Evolutionary conservation across 2,329 filamentous ascomycete species (phyloP).

Genomic region (Penicillium sp.): DNA sequence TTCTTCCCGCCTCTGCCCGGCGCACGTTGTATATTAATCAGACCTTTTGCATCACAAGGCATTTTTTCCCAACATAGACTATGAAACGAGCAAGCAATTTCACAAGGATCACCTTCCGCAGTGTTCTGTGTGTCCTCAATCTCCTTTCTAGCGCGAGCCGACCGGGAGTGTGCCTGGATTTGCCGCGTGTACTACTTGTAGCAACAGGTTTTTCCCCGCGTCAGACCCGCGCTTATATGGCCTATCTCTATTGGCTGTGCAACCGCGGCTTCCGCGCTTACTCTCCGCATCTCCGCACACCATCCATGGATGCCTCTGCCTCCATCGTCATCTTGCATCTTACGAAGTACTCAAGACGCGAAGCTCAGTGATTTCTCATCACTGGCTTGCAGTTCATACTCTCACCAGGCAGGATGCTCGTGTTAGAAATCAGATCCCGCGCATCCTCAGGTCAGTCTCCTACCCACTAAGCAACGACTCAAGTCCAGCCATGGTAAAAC

Average conservation of each 20-base stretch:
- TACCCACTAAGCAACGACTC: too few species aligned
- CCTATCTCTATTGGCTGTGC: too few species aligned
- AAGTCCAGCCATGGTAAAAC: too few species aligned
- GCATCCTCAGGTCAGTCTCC: too few species aligned
- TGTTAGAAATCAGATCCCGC: too few species aligned
- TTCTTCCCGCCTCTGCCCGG: slow-evolving; percentile 5
- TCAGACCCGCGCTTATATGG: not conserved
- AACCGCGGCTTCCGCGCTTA: not conserved
- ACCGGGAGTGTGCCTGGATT: not conserved
- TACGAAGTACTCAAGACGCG: too few species aligned
- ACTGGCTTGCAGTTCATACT: too few species aligned
- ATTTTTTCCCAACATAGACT: slow-evolving; percentile 3
- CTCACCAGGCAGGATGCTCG: too few species aligned
- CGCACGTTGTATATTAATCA: slow-evolving; percentile 18
- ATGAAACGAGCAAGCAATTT: not conserved
- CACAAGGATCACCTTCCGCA: not conserved
- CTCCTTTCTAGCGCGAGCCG: slow-evolving; percentile 12
- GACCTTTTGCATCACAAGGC: slow-evolving; percentile 5
- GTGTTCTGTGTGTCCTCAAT: not conserved
- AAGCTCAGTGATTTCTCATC: too few species aligned
- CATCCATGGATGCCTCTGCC: not conserved
- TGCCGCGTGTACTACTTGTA: not conserved
- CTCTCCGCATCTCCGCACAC: not conserved
- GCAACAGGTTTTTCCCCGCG: too few species aligned
- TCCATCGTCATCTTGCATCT: too few species aligned